These are phyloP conservation scores for Neltuma alba DNA, from an alignment of 306 rosid genomes.

Conservation along the genomic window DNA sequence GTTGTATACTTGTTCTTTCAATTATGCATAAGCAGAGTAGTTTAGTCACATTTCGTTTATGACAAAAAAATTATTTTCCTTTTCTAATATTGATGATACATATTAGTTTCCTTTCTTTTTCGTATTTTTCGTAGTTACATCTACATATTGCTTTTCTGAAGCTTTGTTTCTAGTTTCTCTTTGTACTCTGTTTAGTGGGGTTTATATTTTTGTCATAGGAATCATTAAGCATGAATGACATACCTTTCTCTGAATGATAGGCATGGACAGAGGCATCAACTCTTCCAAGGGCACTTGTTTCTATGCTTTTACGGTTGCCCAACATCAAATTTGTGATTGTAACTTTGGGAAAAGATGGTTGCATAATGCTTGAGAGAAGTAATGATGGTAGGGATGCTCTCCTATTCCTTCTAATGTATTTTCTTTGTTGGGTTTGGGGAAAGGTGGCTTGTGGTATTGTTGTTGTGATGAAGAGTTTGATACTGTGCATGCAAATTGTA, in stretches of 20 bases:
- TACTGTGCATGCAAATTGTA: not conserved
- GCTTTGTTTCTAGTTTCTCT: not conserved
- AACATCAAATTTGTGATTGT: slow-evolving; percentile 76
- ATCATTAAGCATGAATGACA: slow-evolving; percentile 11
- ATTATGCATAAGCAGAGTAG: not conserved
- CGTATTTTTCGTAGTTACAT: not conserved
- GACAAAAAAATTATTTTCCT: not conserved
- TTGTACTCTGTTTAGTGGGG: slow-evolving; percentile 16
- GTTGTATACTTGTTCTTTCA: slow-evolving; percentile 11
- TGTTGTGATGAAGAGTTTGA: slow-evolving; percentile 3
- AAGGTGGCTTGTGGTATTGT: not conserved
- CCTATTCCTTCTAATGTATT: not conserved
- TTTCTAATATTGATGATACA: not conserved
- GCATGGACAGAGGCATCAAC: slow-evolving; percentile 80
- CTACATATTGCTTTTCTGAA: not conserved
- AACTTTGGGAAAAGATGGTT: slow-evolving; percentile 92
- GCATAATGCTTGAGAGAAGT: slow-evolving; percentile 90
- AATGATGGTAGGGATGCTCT: slow-evolving; percentile 43
- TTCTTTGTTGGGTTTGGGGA: not conserved
- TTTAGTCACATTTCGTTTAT: not conserved
- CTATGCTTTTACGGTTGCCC: slow-evolving; percentile 82
- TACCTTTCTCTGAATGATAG: slow-evolving; percentile 48
- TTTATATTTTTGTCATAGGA: slow-evolving; percentile 25
- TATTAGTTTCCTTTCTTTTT: not conserved
- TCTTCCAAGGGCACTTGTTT: slow-evolving; percentile 73